Conservation (phyloP, 176 grass and related monocot species). For the Triticum turgidum region DNA sequence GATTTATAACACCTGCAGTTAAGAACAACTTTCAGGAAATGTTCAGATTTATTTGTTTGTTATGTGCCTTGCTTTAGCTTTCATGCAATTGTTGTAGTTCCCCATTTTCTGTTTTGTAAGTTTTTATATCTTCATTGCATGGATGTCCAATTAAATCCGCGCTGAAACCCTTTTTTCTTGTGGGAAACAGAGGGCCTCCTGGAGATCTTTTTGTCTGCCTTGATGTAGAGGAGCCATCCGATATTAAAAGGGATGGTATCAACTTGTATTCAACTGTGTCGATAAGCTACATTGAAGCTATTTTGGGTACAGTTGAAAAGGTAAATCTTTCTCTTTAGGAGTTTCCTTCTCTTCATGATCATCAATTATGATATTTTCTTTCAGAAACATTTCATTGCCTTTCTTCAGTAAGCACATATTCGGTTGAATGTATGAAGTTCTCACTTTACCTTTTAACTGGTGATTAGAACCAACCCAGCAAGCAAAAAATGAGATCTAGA, state of each 20-base stretch:
- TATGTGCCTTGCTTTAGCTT: constrained; percentile 2
- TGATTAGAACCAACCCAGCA: constrained; percentile 2
- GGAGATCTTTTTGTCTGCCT: constrained; percentile 97
- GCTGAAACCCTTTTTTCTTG: constrained; percentile 12
- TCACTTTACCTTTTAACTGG: constrained; percentile 12
- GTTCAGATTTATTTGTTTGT: neutral
- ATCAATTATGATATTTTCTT: constrained; percentile 17
- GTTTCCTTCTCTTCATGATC: constrained; percentile 10
- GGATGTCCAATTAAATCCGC: constrained; percentile 11
- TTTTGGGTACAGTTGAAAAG: constrained; percentile 71
- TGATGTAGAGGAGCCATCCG: constrained; percentile 93
- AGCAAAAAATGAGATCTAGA: constrained; percentile 9
- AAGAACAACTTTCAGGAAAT: constrained; percentile 11
- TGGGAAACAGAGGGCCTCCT: constrained; percentile 69
- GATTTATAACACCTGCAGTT: neutral
- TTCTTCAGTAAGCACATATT: constrained; percentile 27
- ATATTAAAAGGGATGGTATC: constrained; percentile 95
- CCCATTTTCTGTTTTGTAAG: neutral
- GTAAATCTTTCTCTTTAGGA: constrained; percentile 42
- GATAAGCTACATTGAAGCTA: constrained; percentile 94
- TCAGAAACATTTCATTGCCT: neutral
- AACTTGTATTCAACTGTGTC: constrained; percentile 83
- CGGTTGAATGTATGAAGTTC: neutral
- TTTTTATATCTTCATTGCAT: neutral
- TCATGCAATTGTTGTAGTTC: constrained; percentile 25